Conservation (phyloP, 139 green algal species). For the Edaphochlamys debaryana region DNA sequence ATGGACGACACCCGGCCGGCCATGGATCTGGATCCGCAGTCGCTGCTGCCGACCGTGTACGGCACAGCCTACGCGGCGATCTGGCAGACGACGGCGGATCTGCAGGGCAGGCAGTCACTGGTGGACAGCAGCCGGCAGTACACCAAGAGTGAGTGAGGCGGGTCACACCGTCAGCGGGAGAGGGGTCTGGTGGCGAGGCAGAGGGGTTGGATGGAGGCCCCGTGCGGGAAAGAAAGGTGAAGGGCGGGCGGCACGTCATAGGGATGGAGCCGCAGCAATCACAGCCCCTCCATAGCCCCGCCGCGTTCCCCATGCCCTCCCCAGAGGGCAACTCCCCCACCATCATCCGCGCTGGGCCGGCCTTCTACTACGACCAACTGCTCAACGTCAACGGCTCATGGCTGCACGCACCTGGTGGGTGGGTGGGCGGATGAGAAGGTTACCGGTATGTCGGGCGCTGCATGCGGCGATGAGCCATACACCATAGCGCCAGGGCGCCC, state of each 20-base stretch:
- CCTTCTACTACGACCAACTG: constrained; percentile 8
- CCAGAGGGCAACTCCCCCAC: background rate
- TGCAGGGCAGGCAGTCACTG: background rate
- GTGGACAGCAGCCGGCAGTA: background rate
- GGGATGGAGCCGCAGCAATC: no score
- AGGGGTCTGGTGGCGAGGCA: no score
- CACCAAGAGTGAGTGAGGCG: background rate
- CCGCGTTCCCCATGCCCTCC: no score
- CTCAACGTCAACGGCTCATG: constrained; percentile 9
- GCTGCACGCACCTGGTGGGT: background rate
- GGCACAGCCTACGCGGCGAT: background rate
- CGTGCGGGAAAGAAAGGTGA: no score
- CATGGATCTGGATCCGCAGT: background rate
- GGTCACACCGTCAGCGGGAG: no score
- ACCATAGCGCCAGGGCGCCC: no score
- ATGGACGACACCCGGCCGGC: background rate
- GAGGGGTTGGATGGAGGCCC: no score
- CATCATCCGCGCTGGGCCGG: background rate
- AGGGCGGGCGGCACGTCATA: no score
- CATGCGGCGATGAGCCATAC: background rate
- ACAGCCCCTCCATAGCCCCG: no score
- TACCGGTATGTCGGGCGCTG: no score
- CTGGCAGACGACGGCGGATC: background rate
- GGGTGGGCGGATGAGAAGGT: no score
- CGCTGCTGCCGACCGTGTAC: no score